Base-by-base conservation (phyloP, 805 yeast genomes). In the Lipomyces sp. region DNA sequence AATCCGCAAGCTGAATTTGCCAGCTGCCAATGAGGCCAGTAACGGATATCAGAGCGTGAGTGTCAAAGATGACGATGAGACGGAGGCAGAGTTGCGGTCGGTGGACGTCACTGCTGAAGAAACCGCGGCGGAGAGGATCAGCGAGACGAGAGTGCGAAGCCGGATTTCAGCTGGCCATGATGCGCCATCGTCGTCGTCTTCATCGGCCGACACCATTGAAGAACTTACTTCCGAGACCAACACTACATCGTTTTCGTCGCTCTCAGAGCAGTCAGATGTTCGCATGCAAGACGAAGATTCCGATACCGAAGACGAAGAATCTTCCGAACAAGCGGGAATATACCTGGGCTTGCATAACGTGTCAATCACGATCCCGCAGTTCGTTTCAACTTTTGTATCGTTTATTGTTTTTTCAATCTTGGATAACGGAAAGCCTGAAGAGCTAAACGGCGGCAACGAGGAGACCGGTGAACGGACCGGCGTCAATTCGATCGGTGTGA, bases 321-420 rank as follows among this genome's bases (percentile, higher is more conserved):
- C 45, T 35, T 49, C 53, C 26, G 66, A 66, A 37, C 57, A 64
- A 22, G 63, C 71, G 3, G 74, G 74, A 1, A 61, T 68, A 5
- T 68, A 66, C 45, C 61, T 70, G 16, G 74, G 74, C 2, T 61
- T 70, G 18, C 74, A 68, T 61, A 70, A 70, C 46, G 67, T 68
- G 4, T 68, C 73, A 6, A 60, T 70, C 42, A 69, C 72, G 6
- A 47, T 69, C 7, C 74, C 74, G 7, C 74, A 70, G 56, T 61
- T 70, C 23, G 57, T 70, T 1, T 69, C 73, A 3, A 68, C 74
- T 0, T 64, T 71, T 39, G 62, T 65, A n/a, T 69, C 73, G 2
- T 70, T 62, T 47, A 39, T 70, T 4, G 61, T 71, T 2, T 70
- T 70, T 59, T 51, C 66, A 2, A 43, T 65, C 11, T 40, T 65